Conservation (phyloP, 2,329 filamentous ascomycete genomes). For the Phialemoniopsis sp. region DNA sequence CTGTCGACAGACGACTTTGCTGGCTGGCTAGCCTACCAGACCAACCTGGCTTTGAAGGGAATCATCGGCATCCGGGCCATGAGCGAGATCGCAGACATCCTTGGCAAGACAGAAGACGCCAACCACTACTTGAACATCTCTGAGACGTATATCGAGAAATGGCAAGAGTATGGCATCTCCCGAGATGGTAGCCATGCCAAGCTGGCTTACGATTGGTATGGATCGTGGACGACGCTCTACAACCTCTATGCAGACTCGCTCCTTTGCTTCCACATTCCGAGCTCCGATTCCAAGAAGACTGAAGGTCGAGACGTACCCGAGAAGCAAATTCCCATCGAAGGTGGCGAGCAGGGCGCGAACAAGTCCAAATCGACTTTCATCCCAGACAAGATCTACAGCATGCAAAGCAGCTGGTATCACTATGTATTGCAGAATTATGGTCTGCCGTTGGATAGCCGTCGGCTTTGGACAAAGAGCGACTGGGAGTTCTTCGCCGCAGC, state of each 20-base stretch:
- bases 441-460: slow-evolving; percentile 75
- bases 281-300: not conserved
- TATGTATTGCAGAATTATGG: slow-evolving; percentile 78
- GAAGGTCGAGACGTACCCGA: too few species aligned
- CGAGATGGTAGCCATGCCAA: slow-evolving; percentile 67
- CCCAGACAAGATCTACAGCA: slow-evolving; percentile 69
- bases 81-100: slow-evolving; percentile 60
- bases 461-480: slow-evolving; percentile 83
- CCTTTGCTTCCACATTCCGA: slow-evolving; percentile 23
- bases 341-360: slow-evolving; percentile 8
- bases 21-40: slow-evolving; percentile 69
- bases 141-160: slow-evolving; percentile 63
- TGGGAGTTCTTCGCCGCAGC: slow-evolving; percentile 90
- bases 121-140: slow-evolving; percentile 60
- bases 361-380: slow-evolving; percentile 52
- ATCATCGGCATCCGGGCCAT: slow-evolving; percentile 77
- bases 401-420: slow-evolving; percentile 78
- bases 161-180: slow-evolving; percentile 64
- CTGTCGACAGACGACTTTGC: slow-evolving; percentile 77
- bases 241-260: slow-evolving; percentile 64
- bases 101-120: slow-evolving; percentile 54
- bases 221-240: slow-evolving; percentile 75
- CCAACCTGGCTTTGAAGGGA: slow-evolving; percentile 72
- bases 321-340: slow-evolving; percentile 9
- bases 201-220: slow-evolving; percentile 71